Evolutionary conservation across 148 eudicot genomes (phyloP).

Genomic region (Cornus controversa): DNA sequence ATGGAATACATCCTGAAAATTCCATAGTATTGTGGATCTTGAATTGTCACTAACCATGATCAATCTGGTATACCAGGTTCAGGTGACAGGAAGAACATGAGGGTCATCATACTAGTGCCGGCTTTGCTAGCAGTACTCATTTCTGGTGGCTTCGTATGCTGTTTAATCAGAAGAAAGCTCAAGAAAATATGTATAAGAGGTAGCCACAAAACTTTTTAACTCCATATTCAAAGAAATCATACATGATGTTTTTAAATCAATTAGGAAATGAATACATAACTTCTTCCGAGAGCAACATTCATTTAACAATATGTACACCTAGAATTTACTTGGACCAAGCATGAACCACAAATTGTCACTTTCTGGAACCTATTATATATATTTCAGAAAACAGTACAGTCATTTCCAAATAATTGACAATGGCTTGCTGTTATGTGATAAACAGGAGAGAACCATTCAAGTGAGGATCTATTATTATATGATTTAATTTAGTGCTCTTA

Average conservation of each 20-base stretch:
- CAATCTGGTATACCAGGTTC: not conserved
- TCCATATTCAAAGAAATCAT: not conserved
- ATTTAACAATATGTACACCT: too few relatives aligned
- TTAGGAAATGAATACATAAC: too few relatives aligned
- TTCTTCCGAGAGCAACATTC: too few relatives aligned
- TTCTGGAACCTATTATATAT: too few relatives aligned
- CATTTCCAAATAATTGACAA: not conserved
- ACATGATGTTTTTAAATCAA: not conserved
- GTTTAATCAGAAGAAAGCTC: conserved; percentile 1
- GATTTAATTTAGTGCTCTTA: conserved; percentile 9
- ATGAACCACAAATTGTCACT: too few relatives aligned
- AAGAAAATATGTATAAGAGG: conserved; percentile 10
- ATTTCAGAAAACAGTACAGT: too few relatives aligned
- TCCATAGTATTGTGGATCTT: too few relatives aligned
- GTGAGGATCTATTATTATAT: conserved; percentile 16
- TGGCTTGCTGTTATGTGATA: not conserved
- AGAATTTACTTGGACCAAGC: too few relatives aligned
- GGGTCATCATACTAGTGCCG: conserved; percentile 8
- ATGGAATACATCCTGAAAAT: too few relatives aligned
- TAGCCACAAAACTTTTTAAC: not conserved
- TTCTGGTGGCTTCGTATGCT: not conserved
- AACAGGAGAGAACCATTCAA: conserved; percentile 11
- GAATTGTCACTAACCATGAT: not conserved
- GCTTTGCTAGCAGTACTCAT: conserved; percentile 8
- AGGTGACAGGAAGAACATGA: conserved; percentile 6